These are phyloP conservation scores for Viridothelium virens DNA, from an alignment of 495 filamentous ascomycete genomes.

Conservation along the genomic window DNA sequence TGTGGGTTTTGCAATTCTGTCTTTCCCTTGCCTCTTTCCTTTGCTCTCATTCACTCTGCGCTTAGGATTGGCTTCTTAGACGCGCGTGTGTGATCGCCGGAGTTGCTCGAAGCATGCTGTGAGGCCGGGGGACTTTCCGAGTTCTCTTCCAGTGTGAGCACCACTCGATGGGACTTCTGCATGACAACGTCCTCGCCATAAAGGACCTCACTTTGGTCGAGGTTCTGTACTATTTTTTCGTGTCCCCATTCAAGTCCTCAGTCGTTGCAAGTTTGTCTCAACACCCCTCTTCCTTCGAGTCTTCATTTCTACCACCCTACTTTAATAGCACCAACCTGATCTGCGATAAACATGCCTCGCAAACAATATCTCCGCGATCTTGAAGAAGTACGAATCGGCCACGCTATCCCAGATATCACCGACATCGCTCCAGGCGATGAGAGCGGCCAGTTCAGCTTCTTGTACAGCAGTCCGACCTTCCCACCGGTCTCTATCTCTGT, in stretches of 20 bases:
- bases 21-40: not conserved
- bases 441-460: conserved; percentile 57
- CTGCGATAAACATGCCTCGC: conserved; percentile 45
- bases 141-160: not conserved
- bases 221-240: not conserved
- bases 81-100: not conserved
- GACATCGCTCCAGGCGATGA: conserved; percentile 50
- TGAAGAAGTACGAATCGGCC: conserved; percentile 32
- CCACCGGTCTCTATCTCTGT: conserved; percentile 44
- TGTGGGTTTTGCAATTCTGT: not conserved
- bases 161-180: too few species aligned
- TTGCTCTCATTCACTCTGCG: not conserved
- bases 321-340: too few species aligned
- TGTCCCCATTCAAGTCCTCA: not conserved
- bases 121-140: not conserved
- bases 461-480: conserved; percentile 12
- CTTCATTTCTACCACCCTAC: too few species aligned
- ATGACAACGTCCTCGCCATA: not conserved
- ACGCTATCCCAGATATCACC: conserved; percentile 36
- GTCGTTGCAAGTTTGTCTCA: not conserved
- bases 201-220: not conserved
- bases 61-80: not conserved
- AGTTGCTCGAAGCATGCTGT: not conserved
- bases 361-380: conserved; percentile 50
- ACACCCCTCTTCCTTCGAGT: not conserved